Evolutionary conservation across 352 stramenopile genomes (phyloP).

Genomic region (Phytophthora tentaculata): DNA sequence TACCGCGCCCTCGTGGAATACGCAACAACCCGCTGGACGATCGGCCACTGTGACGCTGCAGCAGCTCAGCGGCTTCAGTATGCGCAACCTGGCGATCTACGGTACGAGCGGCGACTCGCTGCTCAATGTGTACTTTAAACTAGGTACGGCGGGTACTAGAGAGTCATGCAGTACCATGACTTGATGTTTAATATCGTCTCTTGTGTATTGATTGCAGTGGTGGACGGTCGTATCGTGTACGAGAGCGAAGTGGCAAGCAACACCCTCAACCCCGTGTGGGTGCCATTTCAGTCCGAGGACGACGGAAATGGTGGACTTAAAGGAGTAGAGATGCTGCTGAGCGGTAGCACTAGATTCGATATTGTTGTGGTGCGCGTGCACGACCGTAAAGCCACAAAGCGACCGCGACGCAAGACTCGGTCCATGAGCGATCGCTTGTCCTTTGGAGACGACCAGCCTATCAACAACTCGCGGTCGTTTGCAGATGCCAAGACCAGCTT

Average conservation of each 20-base stretch:
- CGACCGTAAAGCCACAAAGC: conserved; percentile 47
- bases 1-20: conserved; percentile 33
- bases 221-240: conserved; percentile 74
- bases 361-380: conserved; percentile 72
- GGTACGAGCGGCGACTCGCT: conserved; percentile 51
- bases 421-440: conserved; percentile 44
- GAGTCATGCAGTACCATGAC: neutral
- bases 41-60: conserved; percentile 63
- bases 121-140: conserved; percentile 81
- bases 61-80: conserved; percentile 78
- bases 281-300: conserved; percentile 72
- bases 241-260: conserved; percentile 72
- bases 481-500: conserved; percentile 40
- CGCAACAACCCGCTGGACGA: conserved; percentile 27
- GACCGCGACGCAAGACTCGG: conserved; percentile 57
- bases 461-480: conserved; percentile 54
- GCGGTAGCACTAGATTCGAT: conserved; percentile 62
- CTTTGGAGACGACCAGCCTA: conserved; percentile 51
- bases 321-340: conserved; percentile 48
- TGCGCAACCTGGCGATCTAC: conserved; percentile 77
- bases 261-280: conserved; percentile 84
- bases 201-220: conserved; percentile 38
- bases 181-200: neutral
- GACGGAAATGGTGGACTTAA: conserved; percentile 35
- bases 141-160: conserved; percentile 42